Base-by-base conservation (phyloP, 2,329 filamentous ascomycete genomes). In the Scopulariopsis brevicaulis region DNA sequence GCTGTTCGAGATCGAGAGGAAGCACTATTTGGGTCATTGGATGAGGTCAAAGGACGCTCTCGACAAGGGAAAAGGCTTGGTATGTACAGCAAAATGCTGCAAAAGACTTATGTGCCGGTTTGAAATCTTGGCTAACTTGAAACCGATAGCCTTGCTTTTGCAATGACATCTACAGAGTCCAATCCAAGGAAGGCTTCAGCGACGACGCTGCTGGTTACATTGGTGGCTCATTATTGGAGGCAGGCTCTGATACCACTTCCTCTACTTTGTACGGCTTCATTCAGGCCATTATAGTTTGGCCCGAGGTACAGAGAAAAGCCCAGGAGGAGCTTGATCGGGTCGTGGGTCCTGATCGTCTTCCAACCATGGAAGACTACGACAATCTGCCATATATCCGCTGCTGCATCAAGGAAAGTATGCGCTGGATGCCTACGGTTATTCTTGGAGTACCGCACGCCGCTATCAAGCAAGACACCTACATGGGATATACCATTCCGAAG, bases 401-500 rank as follows among this genome's bases (percentile, higher is more conserved):
- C 34, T 65, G 74, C 0, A 57, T 70, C 7, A 70, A 70, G 20
- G 70, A 72, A 54, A 59, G 62, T 0, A 54, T 66, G 3, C 59
- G 70, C 14, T 72, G 68, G 68, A 62, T 64, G 54, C 67, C 69
- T 4, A 62, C 70, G 4, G 64, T 66, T 0, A 70, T 71, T 0
- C 65, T 74, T 6, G 65, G 61, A 28, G 64, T 73, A 1, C 71
- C 74, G 0, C 71, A 73, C 54, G 70, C 70, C 15, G 67, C 67
- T 14, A 67, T 64, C 35, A 63, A 65, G 55, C 72, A 73, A 46
- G 65, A 71, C 52, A 58, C 64, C 25, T 73, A 73, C 57, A 66
- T 71, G 37, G 74, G 73, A 1, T 69, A 70, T 55, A 65, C 65
- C 34, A 73, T 79, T 53, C 75, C 75, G n/a, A 73, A 74, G 20